phyloP scores from a whole-genome alignment of 208 protist genomes.

The Histomonas meleagridis region DNA sequence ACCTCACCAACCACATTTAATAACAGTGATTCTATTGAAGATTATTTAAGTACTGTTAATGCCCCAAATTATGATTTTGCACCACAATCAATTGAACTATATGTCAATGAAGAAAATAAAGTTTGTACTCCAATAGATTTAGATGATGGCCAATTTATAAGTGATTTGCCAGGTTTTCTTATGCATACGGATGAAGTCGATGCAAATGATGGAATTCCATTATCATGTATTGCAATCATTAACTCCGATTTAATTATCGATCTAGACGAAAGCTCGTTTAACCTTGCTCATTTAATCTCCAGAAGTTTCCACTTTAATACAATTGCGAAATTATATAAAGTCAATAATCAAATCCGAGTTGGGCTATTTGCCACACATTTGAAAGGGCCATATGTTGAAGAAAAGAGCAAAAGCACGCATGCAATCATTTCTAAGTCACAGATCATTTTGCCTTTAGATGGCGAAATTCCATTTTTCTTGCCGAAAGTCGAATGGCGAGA shows the following conservation, averaged over 20 bases:
- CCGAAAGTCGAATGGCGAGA: not conserved
- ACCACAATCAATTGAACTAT: not conserved
- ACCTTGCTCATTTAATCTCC: not conserved
- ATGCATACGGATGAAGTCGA: slow-evolving; percentile 21
- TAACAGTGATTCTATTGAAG: not conserved
- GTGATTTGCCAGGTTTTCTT: not conserved
- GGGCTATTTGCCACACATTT: not conserved
- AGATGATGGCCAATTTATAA: not conserved
- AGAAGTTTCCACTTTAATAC: not conserved
- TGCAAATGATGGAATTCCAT: not conserved
- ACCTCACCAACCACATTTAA: not conserved
- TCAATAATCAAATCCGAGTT: not conserved
- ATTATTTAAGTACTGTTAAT: not conserved
- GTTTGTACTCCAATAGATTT: not conserved
- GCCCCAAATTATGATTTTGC: not conserved
- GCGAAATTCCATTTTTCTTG: not conserved
- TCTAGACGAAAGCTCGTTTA: not conserved
- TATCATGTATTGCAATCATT: not conserved
- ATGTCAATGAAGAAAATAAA: not conserved
- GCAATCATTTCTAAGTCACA: not conserved
- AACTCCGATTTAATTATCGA: not conserved
- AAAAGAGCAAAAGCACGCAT: not conserved
- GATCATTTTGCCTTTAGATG: not conserved
- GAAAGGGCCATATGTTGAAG: not conserved
- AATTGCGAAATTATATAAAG: not conserved